Evolutionary conservation across 257 asterid genomes (phyloP).

Genomic region (Echium plantagineum): DNA sequence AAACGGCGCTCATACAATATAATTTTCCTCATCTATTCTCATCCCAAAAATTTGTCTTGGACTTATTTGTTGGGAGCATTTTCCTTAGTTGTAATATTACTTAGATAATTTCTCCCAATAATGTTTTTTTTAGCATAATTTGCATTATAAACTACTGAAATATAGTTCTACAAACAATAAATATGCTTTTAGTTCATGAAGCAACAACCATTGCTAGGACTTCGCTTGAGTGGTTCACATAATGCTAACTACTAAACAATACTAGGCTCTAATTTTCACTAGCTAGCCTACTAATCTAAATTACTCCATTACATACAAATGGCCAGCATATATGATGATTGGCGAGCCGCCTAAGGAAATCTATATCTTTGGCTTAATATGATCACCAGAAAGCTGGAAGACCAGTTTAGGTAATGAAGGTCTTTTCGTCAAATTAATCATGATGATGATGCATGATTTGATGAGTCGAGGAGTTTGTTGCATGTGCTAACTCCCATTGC

Average conservation of each 20-base stretch:
- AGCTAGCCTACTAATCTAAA: neutral
- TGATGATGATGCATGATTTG: neutral
- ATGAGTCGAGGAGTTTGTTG: conserved; percentile 63
- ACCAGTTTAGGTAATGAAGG: conserved; percentile 12
- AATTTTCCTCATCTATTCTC: too few relatives aligned
- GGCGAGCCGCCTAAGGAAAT: too few relatives aligned
- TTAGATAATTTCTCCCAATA: conserved; percentile 6
- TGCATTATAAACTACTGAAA: too few relatives aligned
- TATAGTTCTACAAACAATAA: too few relatives aligned
- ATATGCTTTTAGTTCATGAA: too few relatives aligned
- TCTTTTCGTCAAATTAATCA: conserved; percentile 43
- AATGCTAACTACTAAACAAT: too few relatives aligned
- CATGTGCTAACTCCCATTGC: conserved; percentile 75
- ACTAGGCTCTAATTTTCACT: too few relatives aligned
- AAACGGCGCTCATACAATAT: too few relatives aligned
- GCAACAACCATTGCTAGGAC: too few relatives aligned
- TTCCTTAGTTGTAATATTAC: neutral
- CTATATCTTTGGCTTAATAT: neutral
- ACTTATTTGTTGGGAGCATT: conserved; percentile 7
- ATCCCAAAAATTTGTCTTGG: conserved; percentile 36
- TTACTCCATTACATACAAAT: neutral
- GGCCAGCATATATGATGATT: neutral
- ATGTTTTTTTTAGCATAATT: too few relatives aligned
- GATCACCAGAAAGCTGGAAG: conserved; percentile 1
- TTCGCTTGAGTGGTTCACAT: too few relatives aligned